Evolutionary conservation across 257 asterid species (phyloP).

Genomic region (Thymus quinquecostatus): DNA sequence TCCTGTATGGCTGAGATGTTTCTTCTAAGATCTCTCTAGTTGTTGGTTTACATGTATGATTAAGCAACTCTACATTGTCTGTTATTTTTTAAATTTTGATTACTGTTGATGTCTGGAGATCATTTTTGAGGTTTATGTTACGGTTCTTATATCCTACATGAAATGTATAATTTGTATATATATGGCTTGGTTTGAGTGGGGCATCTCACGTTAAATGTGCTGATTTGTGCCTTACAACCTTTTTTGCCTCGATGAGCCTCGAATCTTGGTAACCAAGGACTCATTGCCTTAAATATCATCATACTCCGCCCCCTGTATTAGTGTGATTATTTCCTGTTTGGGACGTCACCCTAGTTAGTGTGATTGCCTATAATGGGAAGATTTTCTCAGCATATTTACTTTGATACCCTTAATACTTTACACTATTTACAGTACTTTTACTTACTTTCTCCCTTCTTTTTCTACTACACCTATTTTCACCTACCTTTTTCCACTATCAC

Average conservation of each 20-base stretch:
- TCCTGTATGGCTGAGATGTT: neutral
- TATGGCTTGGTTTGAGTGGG: neutral
- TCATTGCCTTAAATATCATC: neutral
- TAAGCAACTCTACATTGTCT: neutral
- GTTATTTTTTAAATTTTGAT: neutral
- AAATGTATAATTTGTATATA: too few species aligned
- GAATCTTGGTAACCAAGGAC: neutral
- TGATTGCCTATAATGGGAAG: too few species aligned
- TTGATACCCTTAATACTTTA: too few species aligned
- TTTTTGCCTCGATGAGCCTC: neutral
- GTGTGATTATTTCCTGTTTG: too few species aligned
- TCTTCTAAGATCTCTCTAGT: neutral
- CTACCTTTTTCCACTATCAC: too few species aligned
- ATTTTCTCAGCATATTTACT: too few species aligned
- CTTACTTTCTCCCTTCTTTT: too few species aligned
- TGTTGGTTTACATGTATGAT: neutral
- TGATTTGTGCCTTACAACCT: neutral
- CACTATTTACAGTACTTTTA: too few species aligned
- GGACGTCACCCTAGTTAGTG: too few species aligned
- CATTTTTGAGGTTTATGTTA: neutral
- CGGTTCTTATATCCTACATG: neutral
- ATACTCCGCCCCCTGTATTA: neutral
- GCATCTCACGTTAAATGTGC: neutral
- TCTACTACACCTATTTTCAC: too few species aligned
- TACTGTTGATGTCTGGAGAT: neutral